Evolutionary conservation across 2,329 filamentous ascomycete species (phyloP).

Genomic region (Aspergillus amoenus): DNA sequence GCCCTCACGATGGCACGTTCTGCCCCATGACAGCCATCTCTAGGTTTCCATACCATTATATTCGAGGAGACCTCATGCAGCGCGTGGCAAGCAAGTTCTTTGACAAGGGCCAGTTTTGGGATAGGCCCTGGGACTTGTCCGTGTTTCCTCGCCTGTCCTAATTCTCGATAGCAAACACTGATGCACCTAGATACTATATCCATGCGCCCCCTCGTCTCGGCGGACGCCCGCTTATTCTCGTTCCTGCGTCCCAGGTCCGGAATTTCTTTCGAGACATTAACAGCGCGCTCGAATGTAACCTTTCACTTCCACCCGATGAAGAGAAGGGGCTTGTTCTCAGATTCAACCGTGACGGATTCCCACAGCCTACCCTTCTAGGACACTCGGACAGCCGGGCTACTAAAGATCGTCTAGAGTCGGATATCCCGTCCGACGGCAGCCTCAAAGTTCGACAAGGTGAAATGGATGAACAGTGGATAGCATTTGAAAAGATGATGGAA

Average conservation of each 20-base stretch:
- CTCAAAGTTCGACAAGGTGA: not conserved
- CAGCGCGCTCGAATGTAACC: conserved; percentile 44
- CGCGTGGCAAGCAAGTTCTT: conserved; percentile 41
- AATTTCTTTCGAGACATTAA: conserved; percentile 67
- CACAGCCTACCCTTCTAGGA: conserved; percentile 68
- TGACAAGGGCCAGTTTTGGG: conserved; percentile 47
- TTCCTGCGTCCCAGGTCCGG: conserved; percentile 66
- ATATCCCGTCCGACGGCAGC: conserved; percentile 27
- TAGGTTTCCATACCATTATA: conserved; percentile 45
- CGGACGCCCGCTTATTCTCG: conserved; percentile 62
- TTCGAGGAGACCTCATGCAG: conserved; percentile 33
- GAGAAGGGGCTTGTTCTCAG: conserved; percentile 58
- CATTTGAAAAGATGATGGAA: conserved; percentile 51
- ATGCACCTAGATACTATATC: conserved; percentile 62
- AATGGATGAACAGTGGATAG: conserved; percentile 14
- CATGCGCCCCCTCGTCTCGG: conserved; percentile 51
- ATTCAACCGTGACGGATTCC: conserved; percentile 62
- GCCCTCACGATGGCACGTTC: conserved; percentile 29
- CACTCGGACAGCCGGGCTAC: conserved; percentile 50
- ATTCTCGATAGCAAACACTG: not conserved
- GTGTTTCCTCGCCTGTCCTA: conserved; percentile 30
- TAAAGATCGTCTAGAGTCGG: conserved; percentile 36
- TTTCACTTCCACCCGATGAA: conserved; percentile 59
- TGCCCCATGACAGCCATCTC: conserved; percentile 41
- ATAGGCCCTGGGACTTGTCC: conserved; percentile 74